Conservation (phyloP, 116 monocot species). For the Cymodocea nodosa region DNA sequence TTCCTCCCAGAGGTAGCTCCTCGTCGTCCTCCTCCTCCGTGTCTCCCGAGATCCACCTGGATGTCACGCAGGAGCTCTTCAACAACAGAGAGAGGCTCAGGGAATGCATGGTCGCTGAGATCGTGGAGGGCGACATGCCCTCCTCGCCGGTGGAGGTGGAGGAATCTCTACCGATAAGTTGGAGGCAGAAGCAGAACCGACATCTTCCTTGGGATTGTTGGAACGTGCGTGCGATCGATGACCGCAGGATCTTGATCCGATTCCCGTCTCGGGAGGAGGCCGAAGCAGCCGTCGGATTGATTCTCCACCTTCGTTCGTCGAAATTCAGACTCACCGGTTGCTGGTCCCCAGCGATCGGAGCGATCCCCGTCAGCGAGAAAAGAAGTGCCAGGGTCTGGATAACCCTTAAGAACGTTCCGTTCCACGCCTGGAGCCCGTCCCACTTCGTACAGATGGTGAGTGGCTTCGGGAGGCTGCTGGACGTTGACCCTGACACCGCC, state of each 20-base stretch:
- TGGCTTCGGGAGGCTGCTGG: slow-evolving; percentile 1
- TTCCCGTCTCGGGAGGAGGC: neutral
- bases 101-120: neutral
- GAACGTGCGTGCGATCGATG: neutral
- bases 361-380: neutral
- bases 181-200: neutral
- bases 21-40: neutral
- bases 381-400: neutral
- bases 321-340: neutral
- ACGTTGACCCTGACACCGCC: neutral
- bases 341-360: neutral
- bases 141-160: neutral
- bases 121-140: neutral
- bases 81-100: neutral
- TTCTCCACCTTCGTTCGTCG: neutral
- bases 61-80: slow-evolving; percentile 3
- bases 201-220: neutral
- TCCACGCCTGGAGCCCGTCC: slow-evolving; percentile 1
- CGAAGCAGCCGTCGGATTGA: neutral
- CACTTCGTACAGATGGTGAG: neutral
- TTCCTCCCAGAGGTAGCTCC: no score
- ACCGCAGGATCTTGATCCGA: neutral
- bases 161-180: neutral
- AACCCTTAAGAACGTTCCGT: neutral
- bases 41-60: neutral